Evolutionary conservation across 1,284 basidiomycete genomes (phyloP), one percentile per base, ranked within the genome.

Genomic region (Ustilago cynodontis): DNA sequence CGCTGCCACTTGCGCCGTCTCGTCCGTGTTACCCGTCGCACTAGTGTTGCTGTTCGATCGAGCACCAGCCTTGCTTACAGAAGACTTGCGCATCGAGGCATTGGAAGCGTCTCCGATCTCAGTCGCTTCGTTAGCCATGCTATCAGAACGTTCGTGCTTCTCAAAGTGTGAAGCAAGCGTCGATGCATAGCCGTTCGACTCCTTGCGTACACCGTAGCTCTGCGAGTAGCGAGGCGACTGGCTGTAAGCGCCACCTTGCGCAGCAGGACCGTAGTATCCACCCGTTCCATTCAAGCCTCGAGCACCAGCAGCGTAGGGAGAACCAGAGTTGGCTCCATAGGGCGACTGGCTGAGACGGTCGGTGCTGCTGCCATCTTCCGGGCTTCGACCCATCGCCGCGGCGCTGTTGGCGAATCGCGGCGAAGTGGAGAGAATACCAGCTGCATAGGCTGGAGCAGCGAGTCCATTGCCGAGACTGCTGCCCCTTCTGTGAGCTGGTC

Each of bases 1-100:
- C 26, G 80, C 81, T n/a, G 80, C 78, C 4, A 85, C 84, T 55
- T 84, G 80, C 4, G 75, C 74, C 39, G 72, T 84, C 70, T 85
- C 82, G 61, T 82, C 79, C 28, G 71, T 63, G 43, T 67, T 64
- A 59, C 73, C 72, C 11, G 71, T 56, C 1, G 75, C 71, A 9
- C 60, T 62, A 14, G 75, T 68, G 65, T 78, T 79, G 65, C 70
- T 77, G 35, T 50, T 66, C 28, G 71, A 59, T 26, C 66, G 58
- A 20, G 51, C 65, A n/a, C 43, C 65, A 2, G 59, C 51, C 22
- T 69, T 74, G 52, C 50, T 41, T 6, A 28, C 16, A 35, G 57
- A 66, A 9, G 62, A 35, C 59, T 65, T 71, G 53, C 65, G 68
- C 47, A 64, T 47, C 37, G 70, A 60, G 16, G 57, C 47, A n/a